Conservation (phyloP, 306 rosid species). For the Pueraria montana region DNA sequence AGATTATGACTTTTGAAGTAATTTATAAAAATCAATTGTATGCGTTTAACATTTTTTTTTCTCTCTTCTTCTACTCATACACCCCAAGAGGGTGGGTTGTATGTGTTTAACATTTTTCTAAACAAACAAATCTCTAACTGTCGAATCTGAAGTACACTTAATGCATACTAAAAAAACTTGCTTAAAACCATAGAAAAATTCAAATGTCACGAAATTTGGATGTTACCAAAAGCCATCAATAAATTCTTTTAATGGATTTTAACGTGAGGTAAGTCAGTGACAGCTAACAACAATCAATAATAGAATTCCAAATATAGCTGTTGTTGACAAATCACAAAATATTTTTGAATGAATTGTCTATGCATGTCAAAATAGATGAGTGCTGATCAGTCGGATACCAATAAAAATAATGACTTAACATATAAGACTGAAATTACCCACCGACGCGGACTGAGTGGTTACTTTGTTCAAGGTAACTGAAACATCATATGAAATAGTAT, state of each 20-base stretch:
- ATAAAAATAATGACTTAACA: not conserved
- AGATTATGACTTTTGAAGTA: no score
- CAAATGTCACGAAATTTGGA: not conserved
- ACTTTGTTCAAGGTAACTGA: not conserved
- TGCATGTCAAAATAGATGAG: not conserved
- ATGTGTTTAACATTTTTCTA: no score
- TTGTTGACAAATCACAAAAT: not conserved
- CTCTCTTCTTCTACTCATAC: no score
- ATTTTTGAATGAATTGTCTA: conserved; percentile 13
- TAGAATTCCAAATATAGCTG: conserved; percentile 31
- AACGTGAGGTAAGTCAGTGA: not conserved
- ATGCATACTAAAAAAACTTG: not conserved
- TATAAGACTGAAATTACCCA: not conserved
- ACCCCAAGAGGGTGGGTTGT: no score
- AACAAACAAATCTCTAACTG: not conserved
- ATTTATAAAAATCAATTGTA: no score
- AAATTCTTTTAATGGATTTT: not conserved
- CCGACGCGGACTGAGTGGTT: not conserved
- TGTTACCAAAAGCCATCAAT: not conserved
- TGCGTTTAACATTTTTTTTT: no score
- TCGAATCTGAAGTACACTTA: not conserved
- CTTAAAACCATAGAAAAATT: not conserved
- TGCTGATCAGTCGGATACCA: not conserved
- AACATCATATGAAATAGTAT: not conserved
- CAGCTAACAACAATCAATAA: conserved; percentile 19